phyloP scores from a whole-genome alignment of 768 basidiomycete genomes.

The Coprinellus aureogranulatus region DNA sequence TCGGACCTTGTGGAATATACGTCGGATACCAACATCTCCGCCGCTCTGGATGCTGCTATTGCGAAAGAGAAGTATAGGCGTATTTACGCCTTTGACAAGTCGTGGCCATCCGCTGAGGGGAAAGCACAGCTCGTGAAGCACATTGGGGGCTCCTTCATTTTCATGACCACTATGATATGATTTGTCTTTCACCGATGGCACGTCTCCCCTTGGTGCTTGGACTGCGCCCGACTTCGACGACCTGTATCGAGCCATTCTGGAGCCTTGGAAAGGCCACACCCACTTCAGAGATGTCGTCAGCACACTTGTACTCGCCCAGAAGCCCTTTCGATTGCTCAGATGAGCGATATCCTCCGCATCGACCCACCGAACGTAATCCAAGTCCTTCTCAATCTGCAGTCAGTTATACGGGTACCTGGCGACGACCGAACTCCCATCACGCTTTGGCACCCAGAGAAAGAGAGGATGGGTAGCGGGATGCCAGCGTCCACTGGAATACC shows the following conservation, averaged over 20 bases:
- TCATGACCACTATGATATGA: neutral
- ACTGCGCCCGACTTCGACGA: neutral
- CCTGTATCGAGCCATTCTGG: neutral
- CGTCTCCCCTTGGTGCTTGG: neutral
- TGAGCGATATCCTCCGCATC: neutral
- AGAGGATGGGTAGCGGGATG: too few relatives aligned
- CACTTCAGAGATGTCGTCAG: neutral
- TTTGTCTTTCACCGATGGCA: neutral
- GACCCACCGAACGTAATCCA: neutral
- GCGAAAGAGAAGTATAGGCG: neutral
- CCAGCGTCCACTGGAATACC: too few relatives aligned
- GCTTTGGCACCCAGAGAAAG: neutral
- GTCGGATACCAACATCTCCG: neutral
- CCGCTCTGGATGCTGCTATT: neutral
- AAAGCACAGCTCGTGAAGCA: neutral
- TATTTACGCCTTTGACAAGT: neutral
- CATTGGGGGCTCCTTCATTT: neutral
- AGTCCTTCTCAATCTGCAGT: neutral
- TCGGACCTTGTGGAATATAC: neutral
- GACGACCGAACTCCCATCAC: neutral
- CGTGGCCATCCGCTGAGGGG: neutral
- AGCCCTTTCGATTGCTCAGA: neutral
- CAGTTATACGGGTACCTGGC: neutral
- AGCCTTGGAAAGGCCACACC: neutral
- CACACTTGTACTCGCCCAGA: neutral